These are phyloP conservation scores for Cornus suecica DNA, from an alignment of 148 eudicot species.

Conservation along the genomic window DNA sequence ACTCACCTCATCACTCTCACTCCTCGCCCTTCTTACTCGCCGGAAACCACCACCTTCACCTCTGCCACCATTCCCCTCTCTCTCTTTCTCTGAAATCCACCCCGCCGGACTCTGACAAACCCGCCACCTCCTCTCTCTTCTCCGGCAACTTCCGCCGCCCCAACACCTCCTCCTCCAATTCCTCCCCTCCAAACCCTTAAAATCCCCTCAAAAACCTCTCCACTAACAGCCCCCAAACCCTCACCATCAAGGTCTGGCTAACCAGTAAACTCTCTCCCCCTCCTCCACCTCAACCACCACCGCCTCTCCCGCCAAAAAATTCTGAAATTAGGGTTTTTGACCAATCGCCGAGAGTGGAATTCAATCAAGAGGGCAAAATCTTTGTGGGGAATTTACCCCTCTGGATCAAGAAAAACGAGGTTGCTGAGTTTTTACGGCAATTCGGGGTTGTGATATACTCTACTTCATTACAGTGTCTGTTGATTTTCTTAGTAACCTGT, in stretches of 20 bases:
- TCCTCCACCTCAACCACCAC: slow-evolving; percentile 45
- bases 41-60: slow-evolving; percentile 29
- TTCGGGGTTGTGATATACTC: too few species aligned
- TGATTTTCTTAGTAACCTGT: not conserved
- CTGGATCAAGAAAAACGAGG: slow-evolving; percentile 74
- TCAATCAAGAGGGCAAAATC: slow-evolving; percentile 71
- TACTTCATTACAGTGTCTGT: too few species aligned
- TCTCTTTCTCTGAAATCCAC: slow-evolving; percentile 30
- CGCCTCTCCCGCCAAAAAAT: slow-evolving; percentile 14
- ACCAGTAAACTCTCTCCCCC: slow-evolving; percentile 82
- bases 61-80: slow-evolving; percentile 8
- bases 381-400: slow-evolving; percentile 85
- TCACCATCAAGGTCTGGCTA: slow-evolving; percentile 61
- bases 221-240: slow-evolving; percentile 18
- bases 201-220: slow-evolving; percentile 62
- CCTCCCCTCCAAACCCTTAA: slow-evolving; percentile 17
- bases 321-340: not conserved
- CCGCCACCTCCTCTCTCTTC: slow-evolving; percentile 31
- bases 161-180: slow-evolving; percentile 21
- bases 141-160: slow-evolving; percentile 56
- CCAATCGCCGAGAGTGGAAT: slow-evolving; percentile 19
- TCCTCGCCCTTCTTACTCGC: slow-evolving; percentile 30
- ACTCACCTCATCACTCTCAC: slow-evolving; percentile 36
- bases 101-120: slow-evolving; percentile 27
- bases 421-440: slow-evolving; percentile 77